Evolutionary conservation across 1,284 basidiomycete genomes (phyloP).

Genomic region (Laetiporus sulphureus): DNA sequence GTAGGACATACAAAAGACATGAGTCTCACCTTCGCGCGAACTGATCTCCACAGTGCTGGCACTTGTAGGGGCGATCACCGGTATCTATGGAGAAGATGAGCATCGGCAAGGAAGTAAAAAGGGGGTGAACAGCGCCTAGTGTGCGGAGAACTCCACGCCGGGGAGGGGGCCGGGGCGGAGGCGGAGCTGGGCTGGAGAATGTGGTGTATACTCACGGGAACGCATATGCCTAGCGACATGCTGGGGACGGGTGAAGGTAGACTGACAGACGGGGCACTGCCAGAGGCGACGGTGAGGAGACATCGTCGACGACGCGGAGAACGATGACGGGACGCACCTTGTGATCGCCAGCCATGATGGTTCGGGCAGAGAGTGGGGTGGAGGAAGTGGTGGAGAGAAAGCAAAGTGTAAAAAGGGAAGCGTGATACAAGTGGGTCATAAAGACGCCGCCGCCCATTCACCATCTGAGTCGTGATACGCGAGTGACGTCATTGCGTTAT

Average conservation of each 20-base stretch:
- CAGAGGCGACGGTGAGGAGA: constrained; percentile 8
- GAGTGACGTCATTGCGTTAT: constrained; percentile 4
- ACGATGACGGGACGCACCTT: too few species aligned
- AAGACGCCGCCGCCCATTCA: constrained; percentile 1
- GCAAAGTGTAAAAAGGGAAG: background rate
- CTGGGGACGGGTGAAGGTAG: constrained; percentile 84
- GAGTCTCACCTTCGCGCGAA: constrained; percentile 80
- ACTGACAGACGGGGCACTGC: constrained; percentile 73
- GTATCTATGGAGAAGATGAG: constrained; percentile 51
- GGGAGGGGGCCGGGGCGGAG: constrained; percentile 10
- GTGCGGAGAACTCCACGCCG: constrained; percentile 9
- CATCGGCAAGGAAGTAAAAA: constrained; percentile 1
- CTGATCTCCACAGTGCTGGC: constrained; percentile 82
- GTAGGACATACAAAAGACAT: too few species aligned
- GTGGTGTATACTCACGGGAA: constrained; percentile 56
- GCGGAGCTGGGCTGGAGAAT: constrained; percentile 4
- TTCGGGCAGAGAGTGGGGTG: background rate
- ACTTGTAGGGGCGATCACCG: constrained; percentile 89
- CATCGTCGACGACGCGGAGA: constrained; percentile 6
- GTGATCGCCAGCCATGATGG: constrained; percentile 33
- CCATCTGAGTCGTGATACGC: background rate
- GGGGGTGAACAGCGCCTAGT: constrained; percentile 11
- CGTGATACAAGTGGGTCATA: constrained; percentile 1
- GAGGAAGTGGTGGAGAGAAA: constrained; percentile 7
- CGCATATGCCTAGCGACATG: constrained; percentile 89